Conservation (phyloP, 75 land plant species). For the Adiantum capillusveneris region DNA sequence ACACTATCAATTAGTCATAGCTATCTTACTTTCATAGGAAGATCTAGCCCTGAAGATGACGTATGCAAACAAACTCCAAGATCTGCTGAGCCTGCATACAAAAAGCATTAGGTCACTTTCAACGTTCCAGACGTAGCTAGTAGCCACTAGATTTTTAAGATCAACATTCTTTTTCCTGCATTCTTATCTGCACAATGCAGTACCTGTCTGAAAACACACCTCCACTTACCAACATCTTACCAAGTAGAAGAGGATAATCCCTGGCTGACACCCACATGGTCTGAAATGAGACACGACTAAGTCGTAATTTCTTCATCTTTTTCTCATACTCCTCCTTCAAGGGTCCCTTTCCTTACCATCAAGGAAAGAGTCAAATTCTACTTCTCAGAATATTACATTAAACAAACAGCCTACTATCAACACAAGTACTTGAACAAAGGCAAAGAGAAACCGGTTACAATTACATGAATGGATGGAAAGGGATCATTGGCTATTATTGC, state of each 20-base stretch:
- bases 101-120: too few relatives aligned
- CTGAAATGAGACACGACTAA: slow-evolving; percentile 82
- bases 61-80: slow-evolving; percentile 91
- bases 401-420: neutral
- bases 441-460: slow-evolving; percentile 35
- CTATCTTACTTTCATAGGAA: slow-evolving; percentile 83
- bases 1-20: neutral
- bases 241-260: slow-evolving; percentile 88
- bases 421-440: neutral
- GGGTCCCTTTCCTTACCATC: slow-evolving; percentile 79
- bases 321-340: slow-evolving; percentile 81
- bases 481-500: slow-evolving; percentile 30
- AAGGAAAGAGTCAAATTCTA: slow-evolving; percentile 1
- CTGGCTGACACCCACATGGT: slow-evolving; percentile 96
- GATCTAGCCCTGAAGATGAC: slow-evolving; percentile 95
- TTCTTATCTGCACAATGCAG: too few relatives aligned
- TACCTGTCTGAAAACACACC: too few relatives aligned
- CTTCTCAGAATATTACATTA: neutral
- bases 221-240: slow-evolving; percentile 32
- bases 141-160: too few relatives aligned
- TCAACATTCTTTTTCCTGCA: too few relatives aligned
- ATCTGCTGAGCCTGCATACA: slow-evolving; percentile 82
- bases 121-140: too few relatives aligned
- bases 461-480: slow-evolving; percentile 72
- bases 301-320: slow-evolving; percentile 49